phyloP scores from a whole-genome alignment of 1,139 yeast genomes.

The Pichia sp. region DNA sequence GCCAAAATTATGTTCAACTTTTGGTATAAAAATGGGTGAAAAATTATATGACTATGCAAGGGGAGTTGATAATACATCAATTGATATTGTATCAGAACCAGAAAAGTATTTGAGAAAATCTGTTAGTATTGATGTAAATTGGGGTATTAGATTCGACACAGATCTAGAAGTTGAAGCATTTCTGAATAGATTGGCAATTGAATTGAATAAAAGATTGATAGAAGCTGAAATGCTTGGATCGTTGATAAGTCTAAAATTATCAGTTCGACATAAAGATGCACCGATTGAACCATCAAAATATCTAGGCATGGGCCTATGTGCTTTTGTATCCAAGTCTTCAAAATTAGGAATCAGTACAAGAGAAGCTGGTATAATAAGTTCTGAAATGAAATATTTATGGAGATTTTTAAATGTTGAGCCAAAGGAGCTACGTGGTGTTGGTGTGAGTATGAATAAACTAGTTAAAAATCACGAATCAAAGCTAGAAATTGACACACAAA shows the following conservation, averaged over 20 bases:
- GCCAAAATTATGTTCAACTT: conserved; percentile 35
- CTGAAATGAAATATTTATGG: conserved; percentile 53
- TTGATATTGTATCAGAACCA: conserved; percentile 42
- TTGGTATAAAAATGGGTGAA: conserved; percentile 68
- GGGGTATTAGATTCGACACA: conserved; percentile 74
- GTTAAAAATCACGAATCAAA: conserved; percentile 33
- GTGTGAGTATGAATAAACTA: conserved; percentile 58
- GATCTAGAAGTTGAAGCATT: conserved; percentile 59
- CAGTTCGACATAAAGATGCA: conserved; percentile 57
- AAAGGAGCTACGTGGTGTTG: conserved; percentile 68
- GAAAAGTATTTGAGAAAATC: conserved; percentile 56
- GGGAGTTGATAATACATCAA: conserved; percentile 61
- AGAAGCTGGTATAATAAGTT: conserved; percentile 53
- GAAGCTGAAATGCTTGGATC: conserved; percentile 48
- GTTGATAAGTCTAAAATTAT: conserved; percentile 55
- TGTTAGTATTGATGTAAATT: conserved; percentile 82
- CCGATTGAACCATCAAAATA: conserved; percentile 71
- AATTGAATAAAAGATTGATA: conserved; percentile 48
- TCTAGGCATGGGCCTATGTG: conserved; percentile 81
- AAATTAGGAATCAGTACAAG: conserved; percentile 59
- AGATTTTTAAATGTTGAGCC: conserved; percentile 50
- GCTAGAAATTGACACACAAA: conserved; percentile 33
- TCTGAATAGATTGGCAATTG: conserved; percentile 50
- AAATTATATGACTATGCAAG: conserved; percentile 53
- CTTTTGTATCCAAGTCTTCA: conserved; percentile 51